Evolutionary conservation across 805 yeast genomes (phyloP), one percentile per base, ranked within the genome.

Genomic region (Candida vaughaniae): DNA sequence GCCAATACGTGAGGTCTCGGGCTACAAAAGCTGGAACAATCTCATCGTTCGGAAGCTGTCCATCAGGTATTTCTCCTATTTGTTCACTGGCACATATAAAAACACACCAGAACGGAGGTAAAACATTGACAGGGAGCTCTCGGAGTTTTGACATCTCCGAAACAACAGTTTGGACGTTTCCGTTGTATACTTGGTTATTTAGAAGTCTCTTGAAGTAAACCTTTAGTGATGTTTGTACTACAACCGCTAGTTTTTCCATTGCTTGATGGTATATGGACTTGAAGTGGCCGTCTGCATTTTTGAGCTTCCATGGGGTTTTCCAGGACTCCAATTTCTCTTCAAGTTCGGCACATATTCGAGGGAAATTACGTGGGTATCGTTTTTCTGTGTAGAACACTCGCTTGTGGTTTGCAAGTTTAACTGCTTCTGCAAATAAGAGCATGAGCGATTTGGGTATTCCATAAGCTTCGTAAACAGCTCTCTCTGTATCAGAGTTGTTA

Each of bases 331-430:
- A 51, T 25, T 64, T 69, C 38, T 76, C 80, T 42, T 76, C 80
- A 3, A 71, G 48, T 35, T 76, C 80, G 35, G 80, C 75, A 46
- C 81, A 76, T 3, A 75, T 59, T 36, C 66, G 63, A 3, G 81
- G 80, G 49, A 75, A 77, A 46, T 76, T 77, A 28, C 81, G 56
- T 0, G 82, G 81, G 29, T 61, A 65, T 22, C 67, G 62, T 17
- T 66, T 63, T 19, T 53, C 46, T 6, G 43, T 46, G 34, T 46
- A 41, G 48, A 77, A 77, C 42, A 71, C 68, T 40, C 72, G 67
- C 46, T 73, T 70, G 47, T 76, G 80, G 48, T 77, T 77, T 2
- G 82, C 62, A 29, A 77, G 55, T 17, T 62, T 66, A 5, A 75
- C 63, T 2, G 67, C 58, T 41, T 69, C 69, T 42, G 69, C 66